A percentile compares a stretch with the other conserved stretches of the same genome.
Conservation (phyloP, 2,329 filamentous ascomycete genomes). For the Colletotrichum sublineola region DNA sequence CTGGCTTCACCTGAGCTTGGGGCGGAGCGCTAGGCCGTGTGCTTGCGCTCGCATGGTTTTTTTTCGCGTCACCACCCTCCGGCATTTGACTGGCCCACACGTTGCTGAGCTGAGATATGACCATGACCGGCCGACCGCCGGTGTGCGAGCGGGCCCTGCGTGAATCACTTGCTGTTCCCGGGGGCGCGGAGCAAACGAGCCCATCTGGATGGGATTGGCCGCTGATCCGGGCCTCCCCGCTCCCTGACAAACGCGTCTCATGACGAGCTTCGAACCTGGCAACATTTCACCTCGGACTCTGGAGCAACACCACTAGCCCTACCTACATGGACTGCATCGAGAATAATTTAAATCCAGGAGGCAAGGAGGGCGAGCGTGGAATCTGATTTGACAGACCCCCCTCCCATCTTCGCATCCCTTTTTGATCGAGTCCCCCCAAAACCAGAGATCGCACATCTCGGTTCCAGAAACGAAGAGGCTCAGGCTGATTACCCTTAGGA, state of each 20-base stretch:
- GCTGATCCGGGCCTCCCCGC: slow-evolving; percentile 23
- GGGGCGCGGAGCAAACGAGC: slow-evolving; percentile 31
- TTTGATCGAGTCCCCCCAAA: neutral
- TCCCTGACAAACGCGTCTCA: slow-evolving; percentile 1
- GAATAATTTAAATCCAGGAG: slow-evolving; percentile 9
- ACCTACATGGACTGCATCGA: slow-evolving; percentile 19
- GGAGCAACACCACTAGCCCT: slow-evolving; percentile 20
- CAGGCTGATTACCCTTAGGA: slow-evolving; percentile 2
- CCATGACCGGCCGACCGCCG: neutral
- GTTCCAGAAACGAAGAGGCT: slow-evolving; percentile 4
- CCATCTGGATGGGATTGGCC: slow-evolving; percentile 38
- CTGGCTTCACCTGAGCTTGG: neutral
- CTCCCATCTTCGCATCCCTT: slow-evolving; percentile 4
- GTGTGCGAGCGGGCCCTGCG: slow-evolving; percentile 15
- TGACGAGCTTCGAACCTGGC: slow-evolving; percentile 10
- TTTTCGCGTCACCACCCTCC: neutral
- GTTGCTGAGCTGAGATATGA: slow-evolving; percentile 22
- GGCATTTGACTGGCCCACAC: neutral
- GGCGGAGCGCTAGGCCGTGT: neutral
- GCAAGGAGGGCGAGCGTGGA: neutral
- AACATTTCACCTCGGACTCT: slow-evolving; percentile 4
- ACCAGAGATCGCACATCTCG: slow-evolving; percentile 15
- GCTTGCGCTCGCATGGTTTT: slow-evolving; percentile 11
- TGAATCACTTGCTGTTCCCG: slow-evolving; percentile 34
- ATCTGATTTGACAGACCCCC: slow-evolving; percentile 1